phyloP scores from a whole-genome alignment of 306 rosid species.

The Gillenia trifoliata region DNA sequence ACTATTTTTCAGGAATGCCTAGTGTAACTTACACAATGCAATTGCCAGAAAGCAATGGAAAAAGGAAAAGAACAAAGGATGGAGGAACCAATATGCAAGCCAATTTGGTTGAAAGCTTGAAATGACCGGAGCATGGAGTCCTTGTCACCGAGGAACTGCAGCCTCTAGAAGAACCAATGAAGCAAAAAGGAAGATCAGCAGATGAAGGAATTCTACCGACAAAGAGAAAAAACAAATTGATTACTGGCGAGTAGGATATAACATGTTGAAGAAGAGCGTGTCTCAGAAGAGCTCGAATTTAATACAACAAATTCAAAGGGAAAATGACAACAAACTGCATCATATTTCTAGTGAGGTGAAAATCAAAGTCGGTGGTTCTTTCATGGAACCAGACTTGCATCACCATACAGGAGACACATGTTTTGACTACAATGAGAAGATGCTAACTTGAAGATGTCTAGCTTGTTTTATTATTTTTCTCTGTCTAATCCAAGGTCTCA shows the following conservation, averaged over 20 bases:
- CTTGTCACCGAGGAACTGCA: conserved; percentile 42
- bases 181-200: conserved; percentile 25
- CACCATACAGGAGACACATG: not conserved
- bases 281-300: not conserved
- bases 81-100: conserved; percentile 18
- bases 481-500: not conserved
- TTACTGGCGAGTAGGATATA: not conserved
- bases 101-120: conserved; percentile 17
- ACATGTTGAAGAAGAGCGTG: not conserved
- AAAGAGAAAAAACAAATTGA: conserved; percentile 7
- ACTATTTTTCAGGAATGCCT: not conserved
- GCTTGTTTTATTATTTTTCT: not conserved
- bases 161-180: conserved; percentile 23
- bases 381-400: not conserved
- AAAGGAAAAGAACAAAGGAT: not conserved
- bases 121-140: conserved; percentile 14
- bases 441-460: not conserved
- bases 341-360: not conserved
- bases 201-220: conserved; percentile 25
- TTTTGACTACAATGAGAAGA: not conserved
- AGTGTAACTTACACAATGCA: conserved; percentile 11
- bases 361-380: not conserved
- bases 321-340: not conserved
- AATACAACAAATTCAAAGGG: not conserved
- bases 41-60: not conserved